Base-by-base conservation (phyloP, 208 protist species). In the Paratrypanosoma confusum region DNA sequence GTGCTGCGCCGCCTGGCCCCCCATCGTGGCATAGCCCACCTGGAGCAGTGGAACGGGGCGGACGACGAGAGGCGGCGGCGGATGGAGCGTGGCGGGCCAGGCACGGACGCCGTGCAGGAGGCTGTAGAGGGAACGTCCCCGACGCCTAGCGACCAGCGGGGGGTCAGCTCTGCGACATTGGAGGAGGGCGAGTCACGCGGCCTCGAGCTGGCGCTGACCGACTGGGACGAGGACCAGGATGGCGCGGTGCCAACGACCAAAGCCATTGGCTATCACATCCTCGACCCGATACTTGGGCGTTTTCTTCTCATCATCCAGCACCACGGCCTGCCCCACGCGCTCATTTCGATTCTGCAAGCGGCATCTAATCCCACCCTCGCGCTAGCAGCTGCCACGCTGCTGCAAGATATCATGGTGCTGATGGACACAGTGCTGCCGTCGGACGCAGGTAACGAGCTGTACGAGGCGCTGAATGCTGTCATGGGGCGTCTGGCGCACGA, bases 361-460 rank as follows among this genome's bases (percentile, higher is more conserved):
- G 49, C 50, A 25, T 61, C 57, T 25, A 76, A 70, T 38, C 69
- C 59, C 33, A 32, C 63, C 37, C 50, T 77, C n/a, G 59, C 72
- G 17, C 37, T 66, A 4, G 55, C 67, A n/a, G 75, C 77, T 8
- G 71, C 61, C 31, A 66, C 55, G 13, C 67, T 93, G 25, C 57
- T 93, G 37, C 84, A 93, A 48, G 71, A 89, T 48, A 22, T 93
- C 3, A 71, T 87, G 20, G 70, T 86, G 38, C 66, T 93, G 13
- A 88, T 89, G 79, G 84, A 93, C 53, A 93, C 76, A 0, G 62
- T 89, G 28, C 68, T 93, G 43, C 77, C 84, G 20, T 62, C 68
- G 50, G 56, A 50, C 32, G 80, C 74, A n/a, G 80, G 85, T 7
- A 59, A 65, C 43, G 42, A 65, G 21, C 47, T 93, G 37, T 80